A percentile compares a stretch with the other conserved stretches of the same genome.
Evolutionary conservation across 2,329 filamentous ascomycete species (phyloP).

Genomic region (Curvularia spicifera): DNA sequence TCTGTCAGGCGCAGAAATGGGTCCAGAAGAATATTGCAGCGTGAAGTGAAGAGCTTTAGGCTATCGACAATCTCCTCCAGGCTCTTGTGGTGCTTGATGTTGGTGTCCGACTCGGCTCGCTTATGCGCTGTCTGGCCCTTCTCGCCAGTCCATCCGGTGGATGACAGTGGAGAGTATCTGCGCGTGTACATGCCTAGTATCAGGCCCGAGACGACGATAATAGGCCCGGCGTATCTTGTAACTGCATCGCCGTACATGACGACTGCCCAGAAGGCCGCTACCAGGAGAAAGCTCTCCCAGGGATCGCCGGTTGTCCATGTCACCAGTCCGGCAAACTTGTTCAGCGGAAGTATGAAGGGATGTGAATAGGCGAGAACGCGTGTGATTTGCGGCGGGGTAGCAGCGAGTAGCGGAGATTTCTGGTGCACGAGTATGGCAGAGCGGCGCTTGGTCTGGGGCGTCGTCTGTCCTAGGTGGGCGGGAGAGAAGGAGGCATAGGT

Average conservation of each 20-base stretch:
- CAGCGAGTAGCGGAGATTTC: constrained; percentile 90
- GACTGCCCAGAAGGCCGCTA: constrained; percentile 83
- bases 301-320: constrained; percentile 94
- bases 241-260: constrained; percentile 86
- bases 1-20: constrained; percentile 88
- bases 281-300: constrained; percentile 94
- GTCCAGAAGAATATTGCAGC: constrained; percentile 91
- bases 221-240: constrained; percentile 80
- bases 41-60: constrained; percentile 83
- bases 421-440: constrained; percentile 96
- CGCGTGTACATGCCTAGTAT: constrained; percentile 93
- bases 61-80: constrained; percentile 97
- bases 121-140: constrained; percentile 62
- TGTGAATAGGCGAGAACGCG: constrained; percentile 94
- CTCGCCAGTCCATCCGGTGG: constrained; percentile 76
- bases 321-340: constrained; percentile 80
- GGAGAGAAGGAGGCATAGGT: constrained; percentile 93
- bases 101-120: constrained; percentile 62
- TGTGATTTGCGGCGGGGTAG: constrained; percentile 93
- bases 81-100: constrained; percentile 85
- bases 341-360: constrained; percentile 88
- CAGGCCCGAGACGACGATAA: constrained; percentile 78
- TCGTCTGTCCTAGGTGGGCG: constrained; percentile 72
- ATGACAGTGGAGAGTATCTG: constrained; percentile 87
- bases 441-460: constrained; percentile 74